Conservation (phyloP, 805 yeast species). For the Wickerhamiella domercqiae region DNA sequence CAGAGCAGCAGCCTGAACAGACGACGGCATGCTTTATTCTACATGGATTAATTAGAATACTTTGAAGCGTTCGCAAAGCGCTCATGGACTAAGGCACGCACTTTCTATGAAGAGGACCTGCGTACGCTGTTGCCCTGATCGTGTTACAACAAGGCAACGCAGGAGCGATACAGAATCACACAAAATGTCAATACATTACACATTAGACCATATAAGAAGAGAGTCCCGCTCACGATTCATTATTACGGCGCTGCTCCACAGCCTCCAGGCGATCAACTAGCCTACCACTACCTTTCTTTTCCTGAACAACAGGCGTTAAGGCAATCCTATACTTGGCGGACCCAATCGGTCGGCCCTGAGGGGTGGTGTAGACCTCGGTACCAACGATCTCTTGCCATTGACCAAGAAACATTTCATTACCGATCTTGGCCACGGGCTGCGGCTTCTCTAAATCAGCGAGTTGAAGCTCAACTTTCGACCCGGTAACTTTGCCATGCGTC, state of each 20-base stretch:
- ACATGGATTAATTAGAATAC: too few species aligned
- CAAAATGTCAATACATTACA: too few species aligned
- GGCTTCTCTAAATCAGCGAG: slow-evolving; percentile 40
- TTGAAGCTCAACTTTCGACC: slow-evolving; percentile 25
- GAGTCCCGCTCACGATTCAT: too few species aligned
- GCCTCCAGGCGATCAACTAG: slow-evolving; percentile 5
- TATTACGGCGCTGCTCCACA: slow-evolving; percentile 2
- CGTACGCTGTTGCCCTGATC: too few species aligned
- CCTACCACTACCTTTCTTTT: slow-evolving; percentile 8
- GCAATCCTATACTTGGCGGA: slow-evolving; percentile 17
- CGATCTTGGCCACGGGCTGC: slow-evolving; percentile 42
- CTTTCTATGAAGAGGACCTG: too few species aligned
- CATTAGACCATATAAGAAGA: too few species aligned
- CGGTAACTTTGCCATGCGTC: background rate
- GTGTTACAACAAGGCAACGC: too few species aligned
- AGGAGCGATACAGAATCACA: too few species aligned
- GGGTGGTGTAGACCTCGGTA: slow-evolving; percentile 38
- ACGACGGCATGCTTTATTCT: too few species aligned
- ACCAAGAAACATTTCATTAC: slow-evolving; percentile 51
- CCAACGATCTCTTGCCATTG: slow-evolving; percentile 69
- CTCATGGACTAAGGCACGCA: too few species aligned
- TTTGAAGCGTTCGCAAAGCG: too few species aligned
- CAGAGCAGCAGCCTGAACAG: too few species aligned
- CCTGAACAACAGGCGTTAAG: slow-evolving; percentile 12
- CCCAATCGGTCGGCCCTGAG: slow-evolving; percentile 20